A percentile compares a stretch with the other conserved stretches of the same genome.
Evolutionary conservation across 1,139 yeast species (phyloP).

Genomic region (Saccharomyces hybrid): DNA sequence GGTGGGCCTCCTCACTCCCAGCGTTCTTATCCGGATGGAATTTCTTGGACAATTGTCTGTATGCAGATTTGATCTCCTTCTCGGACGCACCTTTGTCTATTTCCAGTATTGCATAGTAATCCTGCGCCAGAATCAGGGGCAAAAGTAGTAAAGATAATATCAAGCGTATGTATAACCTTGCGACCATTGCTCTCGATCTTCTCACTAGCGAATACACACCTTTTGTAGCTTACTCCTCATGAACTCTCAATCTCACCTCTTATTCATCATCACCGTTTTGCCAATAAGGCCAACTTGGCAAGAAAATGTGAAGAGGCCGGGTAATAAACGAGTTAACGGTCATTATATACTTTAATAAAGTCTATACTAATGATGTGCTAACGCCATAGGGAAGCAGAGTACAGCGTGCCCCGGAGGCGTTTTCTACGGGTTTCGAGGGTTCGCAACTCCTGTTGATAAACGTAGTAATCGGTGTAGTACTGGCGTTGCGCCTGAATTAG

Average conservation of each 20-base stretch:
- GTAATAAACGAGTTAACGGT: background rate
- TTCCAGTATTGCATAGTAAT: constrained; percentile 53
- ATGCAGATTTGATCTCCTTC: constrained; percentile 80
- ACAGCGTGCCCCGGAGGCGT: background rate
- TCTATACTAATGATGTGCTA: background rate
- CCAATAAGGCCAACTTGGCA: background rate
- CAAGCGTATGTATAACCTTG: background rate
- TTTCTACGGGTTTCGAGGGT: background rate
- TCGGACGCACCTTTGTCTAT: constrained; percentile 62
- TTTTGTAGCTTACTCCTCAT: background rate
- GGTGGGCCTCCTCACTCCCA: constrained; percentile 73
- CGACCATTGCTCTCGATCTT: background rate
- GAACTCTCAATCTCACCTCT: background rate
- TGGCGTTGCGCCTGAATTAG: constrained; percentile 12
- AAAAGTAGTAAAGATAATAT: background rate
- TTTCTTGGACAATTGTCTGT: constrained; percentile 73
- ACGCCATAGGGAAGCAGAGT: background rate
- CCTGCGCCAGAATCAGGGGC: constrained; percentile 23
- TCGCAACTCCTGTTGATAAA: constrained; percentile 13
- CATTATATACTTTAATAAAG: background rate
- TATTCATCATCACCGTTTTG: background rate
- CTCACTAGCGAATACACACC: background rate
- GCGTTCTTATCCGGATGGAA: constrained; percentile 94
- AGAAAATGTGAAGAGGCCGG: background rate
- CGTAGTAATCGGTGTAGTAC: constrained; percentile 19